Base-by-base conservation (phyloP, 192 early-diverging fungal species). In the Phycomyces blakesleeanus region DNA sequence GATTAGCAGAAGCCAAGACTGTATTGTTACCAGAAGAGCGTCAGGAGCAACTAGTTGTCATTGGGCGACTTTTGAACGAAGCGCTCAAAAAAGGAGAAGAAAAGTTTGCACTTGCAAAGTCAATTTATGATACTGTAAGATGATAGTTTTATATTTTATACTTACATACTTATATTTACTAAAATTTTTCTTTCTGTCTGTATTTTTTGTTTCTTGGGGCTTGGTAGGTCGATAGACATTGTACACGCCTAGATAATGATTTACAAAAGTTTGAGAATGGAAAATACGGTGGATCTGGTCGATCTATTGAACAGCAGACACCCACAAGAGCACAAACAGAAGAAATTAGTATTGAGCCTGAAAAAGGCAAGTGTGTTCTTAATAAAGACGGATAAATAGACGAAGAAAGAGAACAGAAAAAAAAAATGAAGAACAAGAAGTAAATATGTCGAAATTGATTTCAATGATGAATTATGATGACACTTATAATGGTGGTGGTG, bases 61-160 rank as follows among this genome's bases (percentile, higher is more conserved):
- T 88, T 20, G 77, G 84, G 0, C 70, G 71, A 21, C 64, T 83
- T 15, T 87, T 94, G 38, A 85, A 87, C 10, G 89, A 89, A 7
- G 85, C 82, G 25, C 68, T 94, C 21, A 88, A 91, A 69, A 86
- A 93, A 57, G 93, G 92, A 18, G 92, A 95, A 63, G 93, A 97
- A 41, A 98, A 96, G 58, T 91, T 97, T n/a, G 86, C 91, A 0
- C 70, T 98, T n/a, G 93, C 96, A 10, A 89, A 88, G 27, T 89
- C 95, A 50, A 96, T 92, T 2, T 98, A 95, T 67, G 94, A 98
- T 57, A 78, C 91, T 68, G 95, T 96, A 65, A 24, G 72, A 61
- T 21, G 37, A 5, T 20, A 9, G n/a, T 42, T n/a, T n/a, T n/a
- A n/a, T n/a, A n/a, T n/a, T n/a, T 14, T 26, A 20, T 27, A 34